A percentile compares a stretch with the other conserved stretches of the same genome.
Conservation (phyloP, 805 yeast genomes). For the Starmerella davenportii region DNA sequence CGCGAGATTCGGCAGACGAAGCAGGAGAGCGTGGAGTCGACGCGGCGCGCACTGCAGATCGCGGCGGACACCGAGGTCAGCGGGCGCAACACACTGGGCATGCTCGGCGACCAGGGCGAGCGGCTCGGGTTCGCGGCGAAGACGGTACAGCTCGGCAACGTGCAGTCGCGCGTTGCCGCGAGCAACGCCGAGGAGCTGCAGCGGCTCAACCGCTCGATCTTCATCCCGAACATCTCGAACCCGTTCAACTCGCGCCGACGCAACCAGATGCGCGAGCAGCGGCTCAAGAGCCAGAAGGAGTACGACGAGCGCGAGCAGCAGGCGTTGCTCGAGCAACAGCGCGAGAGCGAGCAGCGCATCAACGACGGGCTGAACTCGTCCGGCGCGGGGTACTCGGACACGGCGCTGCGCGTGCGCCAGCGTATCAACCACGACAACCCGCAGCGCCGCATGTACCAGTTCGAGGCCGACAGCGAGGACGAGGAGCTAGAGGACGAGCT, state of each 20-base stretch:
- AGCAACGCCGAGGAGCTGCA: conserved; percentile 64
- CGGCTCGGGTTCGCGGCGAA: conserved; percentile 63
- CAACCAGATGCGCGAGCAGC: conserved; percentile 53
- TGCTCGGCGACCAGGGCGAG: conserved; percentile 88
- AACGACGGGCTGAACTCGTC: conserved; percentile 28
- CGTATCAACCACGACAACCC: conserved; percentile 30
- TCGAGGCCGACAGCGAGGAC: conserved; percentile 78
- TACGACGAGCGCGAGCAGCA: conserved; percentile 48
- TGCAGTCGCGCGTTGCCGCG: conserved; percentile 67
- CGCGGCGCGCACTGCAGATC: conserved; percentile 62
- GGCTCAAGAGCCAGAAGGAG: conserved; percentile 41
- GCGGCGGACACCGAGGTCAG: conserved; percentile 56
- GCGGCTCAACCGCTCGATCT: conserved; percentile 60
- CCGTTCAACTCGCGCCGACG: conserved; percentile 78
- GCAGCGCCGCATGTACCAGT: conserved; percentile 21
- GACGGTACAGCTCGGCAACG: conserved; percentile 55
- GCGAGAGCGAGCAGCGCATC: conserved; percentile 50
- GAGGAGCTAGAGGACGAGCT: conserved; percentile 82
- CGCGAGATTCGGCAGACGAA: conserved; percentile 68
- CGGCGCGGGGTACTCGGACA: conserved; percentile 16
- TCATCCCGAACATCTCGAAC: conserved; percentile 63
- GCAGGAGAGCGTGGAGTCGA: conserved; percentile 69
- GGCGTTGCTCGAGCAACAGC: conserved; percentile 38
- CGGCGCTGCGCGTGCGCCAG: conserved; percentile 31
- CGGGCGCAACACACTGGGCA: conserved; percentile 70